Base-by-base conservation (phyloP, 768 basidiomycete species). In the Mycena floridula region DNA sequence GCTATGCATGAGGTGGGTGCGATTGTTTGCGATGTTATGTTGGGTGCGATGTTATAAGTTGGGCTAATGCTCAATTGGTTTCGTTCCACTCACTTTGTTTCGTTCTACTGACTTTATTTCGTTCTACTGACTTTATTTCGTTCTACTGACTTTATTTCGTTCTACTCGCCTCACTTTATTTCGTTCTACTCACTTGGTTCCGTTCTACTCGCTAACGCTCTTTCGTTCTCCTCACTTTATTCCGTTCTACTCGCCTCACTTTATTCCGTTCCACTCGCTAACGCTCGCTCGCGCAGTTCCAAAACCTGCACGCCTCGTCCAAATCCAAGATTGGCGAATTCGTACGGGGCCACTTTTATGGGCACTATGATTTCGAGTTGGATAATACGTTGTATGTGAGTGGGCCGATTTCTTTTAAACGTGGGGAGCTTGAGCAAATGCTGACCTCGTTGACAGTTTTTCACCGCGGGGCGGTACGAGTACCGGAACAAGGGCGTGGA, bases 321-420 rank as follows among this genome's bases (percentile, higher is more conserved):
- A 99, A 98, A 64, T 82, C 84, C n/a, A 99, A 99, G 70, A 98
- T 99, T 60, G 87, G 97, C 68, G 96, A 99, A 57, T 99, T 99
- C 51, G 79, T 97, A 39, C 77, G 92, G 32, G 96, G 96, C 12
- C 96, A 99, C 61, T 99, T 99, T 67, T 99, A 98, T 60, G 95
- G 95, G 3, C 85, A 95, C 59, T 91, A 90, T 64, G 89, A 98
- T 60, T 97, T 98, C 58, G 91, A 97, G 64, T 76, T 98, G 32
- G 89, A 95, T 16, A 88, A 91, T 53, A 91, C 89, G 5, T 70
- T 92, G 42, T 92, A 92, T 60, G 86, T 87, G 48, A 37, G 81
- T 66, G 13, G 13, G 30, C 37, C 43, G 18, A 20, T 42, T 40
- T 15, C 45, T 37, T 37, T 43, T 39, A n/a, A n/a, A n/a, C n/a